Evolutionary conservation across 805 yeast genomes (phyloP), one percentile per base, ranked within the genome.

Genomic region (Candida loeiensis): DNA sequence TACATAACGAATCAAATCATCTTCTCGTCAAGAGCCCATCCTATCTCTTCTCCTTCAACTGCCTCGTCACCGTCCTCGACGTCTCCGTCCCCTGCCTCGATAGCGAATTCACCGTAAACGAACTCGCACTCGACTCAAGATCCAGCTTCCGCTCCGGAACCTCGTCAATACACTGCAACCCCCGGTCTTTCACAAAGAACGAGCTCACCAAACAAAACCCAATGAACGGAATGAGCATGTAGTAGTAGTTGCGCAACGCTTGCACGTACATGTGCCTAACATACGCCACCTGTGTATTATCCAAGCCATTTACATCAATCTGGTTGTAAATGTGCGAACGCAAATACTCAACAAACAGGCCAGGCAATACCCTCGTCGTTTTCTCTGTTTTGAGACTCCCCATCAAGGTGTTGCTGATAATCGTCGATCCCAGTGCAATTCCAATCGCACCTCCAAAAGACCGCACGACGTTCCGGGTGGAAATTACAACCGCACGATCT

Each of bases 391-490:
- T 37, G 17, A 64, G 50, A 26, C 58, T 50, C 29, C 47, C 45
- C 40, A 62, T 40, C 27, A 68, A 46, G 1, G 66, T 49, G 45
- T 66, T 69, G 40, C 68, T 58, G 14, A 67, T 56, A 21, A 65
- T 63, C 12, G 66, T 56, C 1, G 74, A 64, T 17, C 64, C 54
- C 7, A 74, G 56, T 1, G 83, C 81, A 26, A 78, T 60, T 0
- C 85, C 84, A 19, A 77, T 59, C 1, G 83, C 71, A n/a, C 82
- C 82, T 12, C 85, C 85, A 41, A 80, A 69, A 2, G 80, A 73
- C 40, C 85, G 60, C 34, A 75, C 48, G 17, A 77, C 76, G 48
- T 77, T 78, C 53, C 85, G 64, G 1, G 80, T 64, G 2, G 80
- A 67, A 7, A 78, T 77, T 11, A 76, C 76, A 9, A 79, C 79